A percentile compares a stretch with the other conserved stretches of the same genome.
Conservation (phyloP, 163 green algal genomes). For the Chlorella variabilis region DNA sequence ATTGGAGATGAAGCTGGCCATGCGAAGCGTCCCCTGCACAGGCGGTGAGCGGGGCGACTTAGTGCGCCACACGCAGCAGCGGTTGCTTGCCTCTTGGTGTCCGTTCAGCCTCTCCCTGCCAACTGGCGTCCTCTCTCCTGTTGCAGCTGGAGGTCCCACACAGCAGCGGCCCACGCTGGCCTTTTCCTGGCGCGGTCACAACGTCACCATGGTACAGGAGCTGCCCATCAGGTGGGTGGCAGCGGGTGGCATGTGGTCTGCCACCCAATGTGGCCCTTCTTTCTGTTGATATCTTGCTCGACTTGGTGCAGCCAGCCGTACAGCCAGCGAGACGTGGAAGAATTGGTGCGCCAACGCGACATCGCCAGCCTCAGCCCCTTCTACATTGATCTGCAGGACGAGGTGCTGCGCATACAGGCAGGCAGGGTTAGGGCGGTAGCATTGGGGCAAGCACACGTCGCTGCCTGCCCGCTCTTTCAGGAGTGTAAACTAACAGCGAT, state of each 20-base stretch:
- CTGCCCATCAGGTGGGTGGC: slow-evolving; percentile 50
- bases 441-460: neutral
- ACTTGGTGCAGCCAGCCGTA: neutral
- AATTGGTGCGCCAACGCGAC: slow-evolving; percentile 56
- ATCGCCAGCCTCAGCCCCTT: slow-evolving; percentile 64
- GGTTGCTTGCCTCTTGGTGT: too few species aligned
- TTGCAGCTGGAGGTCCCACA: slow-evolving; percentile 10
- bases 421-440: neutral
- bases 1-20: slow-evolving; percentile 64
- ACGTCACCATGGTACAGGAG: slow-evolving; percentile 68
- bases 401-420: slow-evolving; percentile 57
- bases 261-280: neutral
- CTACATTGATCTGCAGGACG: slow-evolving; percentile 78
- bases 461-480: too few species aligned
- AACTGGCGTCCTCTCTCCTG: too few species aligned
- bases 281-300: neutral
- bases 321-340: slow-evolving; percentile 56
- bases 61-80: too few species aligned
- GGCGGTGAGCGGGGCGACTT: neutral
- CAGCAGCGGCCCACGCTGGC: slow-evolving; percentile 68
- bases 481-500: too few species aligned
- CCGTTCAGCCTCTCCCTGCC: too few species aligned
- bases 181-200: slow-evolving; percentile 66
- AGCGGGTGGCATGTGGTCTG: neutral
- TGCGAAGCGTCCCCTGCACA: slow-evolving; percentile 37